These are phyloP conservation scores for Kalmusia sp. DNA, from an alignment of 2,329 filamentous ascomycete genomes.

Conservation along the genomic window DNA sequence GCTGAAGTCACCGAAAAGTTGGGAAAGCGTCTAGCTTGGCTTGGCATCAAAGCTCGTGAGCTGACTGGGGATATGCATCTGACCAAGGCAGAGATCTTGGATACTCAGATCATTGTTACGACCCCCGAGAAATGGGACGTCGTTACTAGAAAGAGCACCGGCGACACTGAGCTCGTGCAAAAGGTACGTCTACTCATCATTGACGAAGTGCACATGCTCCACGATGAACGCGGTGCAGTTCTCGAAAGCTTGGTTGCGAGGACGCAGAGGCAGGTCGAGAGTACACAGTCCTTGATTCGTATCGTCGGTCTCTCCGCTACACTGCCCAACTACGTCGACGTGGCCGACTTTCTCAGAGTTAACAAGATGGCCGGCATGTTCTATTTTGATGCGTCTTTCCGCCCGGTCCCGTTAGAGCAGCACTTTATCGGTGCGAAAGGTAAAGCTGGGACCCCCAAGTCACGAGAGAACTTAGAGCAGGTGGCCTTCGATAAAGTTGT, in stretches of 20 bases:
- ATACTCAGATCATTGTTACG: constrained; percentile 97
- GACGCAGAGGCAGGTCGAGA: constrained; percentile 95
- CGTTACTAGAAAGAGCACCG: constrained; percentile 94
- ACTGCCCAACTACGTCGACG: constrained; percentile 93
- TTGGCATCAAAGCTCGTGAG: constrained; percentile 90
- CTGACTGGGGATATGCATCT: constrained; percentile 99
- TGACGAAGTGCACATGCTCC: constrained; percentile 99
- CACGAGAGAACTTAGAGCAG: constrained; percentile 86
- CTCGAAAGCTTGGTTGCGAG: constrained; percentile 94
- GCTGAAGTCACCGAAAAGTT: constrained; percentile 96
- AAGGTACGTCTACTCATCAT: constrained; percentile 97
- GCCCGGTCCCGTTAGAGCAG: constrained; percentile 93
- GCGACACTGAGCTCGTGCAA: constrained; percentile 95
- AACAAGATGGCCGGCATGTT: constrained; percentile 93
- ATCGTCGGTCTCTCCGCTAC: constrained; percentile 96
- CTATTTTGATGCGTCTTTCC: constrained; percentile 95
- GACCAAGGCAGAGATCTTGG: constrained; percentile 92
- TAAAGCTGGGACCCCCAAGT: constrained; percentile 80
- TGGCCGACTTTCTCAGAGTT: constrained; percentile 95
- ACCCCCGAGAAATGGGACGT: constrained; percentile 99
- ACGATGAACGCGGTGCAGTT: constrained; percentile 95
- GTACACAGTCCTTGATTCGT: constrained; percentile 94
- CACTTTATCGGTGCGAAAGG: constrained; percentile 97
- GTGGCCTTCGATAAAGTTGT: constrained; percentile 93
- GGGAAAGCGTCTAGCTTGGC: constrained; percentile 88